Evolutionary conservation across 1,284 basidiomycete genomes (phyloP).

Genomic region (Irpex sp.): DNA sequence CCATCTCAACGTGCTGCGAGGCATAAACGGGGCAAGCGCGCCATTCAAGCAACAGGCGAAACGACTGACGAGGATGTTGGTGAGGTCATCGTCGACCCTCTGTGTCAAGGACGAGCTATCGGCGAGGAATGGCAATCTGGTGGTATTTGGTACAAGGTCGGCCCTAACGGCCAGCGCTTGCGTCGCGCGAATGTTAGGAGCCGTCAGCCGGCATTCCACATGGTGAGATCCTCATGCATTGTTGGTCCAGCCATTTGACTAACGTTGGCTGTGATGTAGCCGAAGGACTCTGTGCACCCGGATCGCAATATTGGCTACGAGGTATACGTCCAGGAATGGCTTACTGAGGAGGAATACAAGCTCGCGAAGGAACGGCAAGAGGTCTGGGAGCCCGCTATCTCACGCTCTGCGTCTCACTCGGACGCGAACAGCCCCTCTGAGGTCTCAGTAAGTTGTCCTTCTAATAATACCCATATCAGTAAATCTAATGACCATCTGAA

Average conservation of each 20-base stretch:
- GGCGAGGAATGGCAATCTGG: slow-evolving; percentile 73
- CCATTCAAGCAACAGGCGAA: slow-evolving; percentile 18
- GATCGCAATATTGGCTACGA: slow-evolving; percentile 61
- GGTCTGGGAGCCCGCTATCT: slow-evolving; percentile 62
- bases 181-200: slow-evolving; percentile 65
- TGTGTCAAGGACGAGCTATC: slow-evolving; percentile 49
- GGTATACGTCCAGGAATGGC: slow-evolving; percentile 70
- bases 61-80: slow-evolving; percentile 38
- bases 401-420: slow-evolving; percentile 28
- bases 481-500: slow-evolving; percentile 17
- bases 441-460: slow-evolving; percentile 19
- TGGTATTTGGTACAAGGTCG: slow-evolving; percentile 64
- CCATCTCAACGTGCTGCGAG: slow-evolving; percentile 24
- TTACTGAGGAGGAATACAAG: slow-evolving; percentile 67
- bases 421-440: slow-evolving; percentile 32
- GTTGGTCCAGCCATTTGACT: not conserved
- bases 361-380: slow-evolving; percentile 54
- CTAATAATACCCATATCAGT: slow-evolving; percentile 1
- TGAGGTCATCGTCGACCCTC: slow-evolving; percentile 39
- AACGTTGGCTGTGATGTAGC: slow-evolving; percentile 35
- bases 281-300: slow-evolving; percentile 69
- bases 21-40: slow-evolving; percentile 30
- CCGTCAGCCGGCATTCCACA: slow-evolving; percentile 58
- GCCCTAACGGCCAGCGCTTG: slow-evolving; percentile 61
- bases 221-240: slow-evolving; percentile 43